Conservation (phyloP, 352 stramenopile species). For the Globisporangium cylindrosporum region DNA sequence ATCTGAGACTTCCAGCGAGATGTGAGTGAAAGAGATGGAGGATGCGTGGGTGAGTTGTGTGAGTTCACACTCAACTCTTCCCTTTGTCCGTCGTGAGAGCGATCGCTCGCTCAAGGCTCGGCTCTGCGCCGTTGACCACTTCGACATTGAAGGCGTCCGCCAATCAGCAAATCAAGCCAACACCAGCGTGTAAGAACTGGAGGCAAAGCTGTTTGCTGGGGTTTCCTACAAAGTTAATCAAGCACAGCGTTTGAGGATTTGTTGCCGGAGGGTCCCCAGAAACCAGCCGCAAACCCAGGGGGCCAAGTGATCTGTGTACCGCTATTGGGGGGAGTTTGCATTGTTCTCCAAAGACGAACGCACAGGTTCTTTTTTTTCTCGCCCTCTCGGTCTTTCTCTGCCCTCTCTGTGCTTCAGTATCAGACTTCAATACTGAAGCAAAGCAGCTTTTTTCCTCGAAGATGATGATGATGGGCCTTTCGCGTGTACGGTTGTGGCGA, state of each 20-base stretch:
- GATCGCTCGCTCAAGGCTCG: not conserved
- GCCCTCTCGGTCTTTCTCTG: too few species aligned
- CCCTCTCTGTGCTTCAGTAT: not conserved
- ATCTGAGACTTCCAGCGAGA: not conserved
- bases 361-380: not conserved
- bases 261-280: not conserved
- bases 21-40: not conserved
- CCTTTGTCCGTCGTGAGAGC: too few species aligned
- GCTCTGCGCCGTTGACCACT: not conserved
- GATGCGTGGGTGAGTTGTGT: not conserved
- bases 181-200: not conserved
- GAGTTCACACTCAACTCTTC: not conserved
- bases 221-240: not conserved
- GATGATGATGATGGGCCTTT: not conserved
- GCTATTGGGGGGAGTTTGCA: not conserved
- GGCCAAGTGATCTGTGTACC: not conserved
- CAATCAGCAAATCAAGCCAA: not conserved
- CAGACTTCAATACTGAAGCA: slow-evolving; percentile 5
- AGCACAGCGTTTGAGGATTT: not conserved
- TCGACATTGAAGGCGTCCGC: not conserved
- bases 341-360: not conserved
- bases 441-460: not conserved
- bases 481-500: not conserved
- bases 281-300: not conserved
- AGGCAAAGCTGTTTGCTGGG: not conserved